Evolutionary conservation across 176 grass and related monocot species (phyloP), one percentile per base, ranked within the genome.

Genomic region (Raddia distichophylla): DNA sequence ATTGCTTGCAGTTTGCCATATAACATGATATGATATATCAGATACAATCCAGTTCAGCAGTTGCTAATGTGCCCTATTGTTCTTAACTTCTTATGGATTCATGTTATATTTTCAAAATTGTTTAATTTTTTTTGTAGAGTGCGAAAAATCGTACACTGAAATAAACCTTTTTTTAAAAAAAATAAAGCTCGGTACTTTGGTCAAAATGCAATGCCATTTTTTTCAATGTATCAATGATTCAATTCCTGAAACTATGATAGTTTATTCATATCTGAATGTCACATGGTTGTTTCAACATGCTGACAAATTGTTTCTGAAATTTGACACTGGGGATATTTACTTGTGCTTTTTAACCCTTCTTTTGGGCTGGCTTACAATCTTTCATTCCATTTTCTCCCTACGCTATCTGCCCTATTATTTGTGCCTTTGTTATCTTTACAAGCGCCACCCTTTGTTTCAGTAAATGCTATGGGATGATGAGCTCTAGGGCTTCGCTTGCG

Each of bases 361-460:
- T 55, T 7, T 56, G 9, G 9, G 65, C 7, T 42, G 18, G 22
- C 43, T 33, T 73, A 63, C 50, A 4, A 18, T 82, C 46, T 22
- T 53, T 53, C n/a, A 52, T 62, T 52, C 11, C 17, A 52, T 82
- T 19, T 62, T 16, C 7, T 50, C 5, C 9, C 3, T 22, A 27
- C 37, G 27, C 9, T 9, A 3, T 53, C 52, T 35, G 1, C 47
- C 13, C 10, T 53, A 54, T 22, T 27, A 58, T 61, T 69, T 75
- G 0, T 63, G 48, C 5, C 5, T 48, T 47, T 77, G 20, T 20
- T 10, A 19, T 53, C 10, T 52, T 80, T 60, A 16, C 3, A 11
- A 32, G 34, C 10, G 57, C 18, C 11, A 20, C 46, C 55, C n/a
- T 53, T 80, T 45, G 15, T 89, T 80, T 34, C 20, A 75, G 11